Base-by-base conservation (phyloP, 345 rosid species). In the Laguncularia racemosa region DNA sequence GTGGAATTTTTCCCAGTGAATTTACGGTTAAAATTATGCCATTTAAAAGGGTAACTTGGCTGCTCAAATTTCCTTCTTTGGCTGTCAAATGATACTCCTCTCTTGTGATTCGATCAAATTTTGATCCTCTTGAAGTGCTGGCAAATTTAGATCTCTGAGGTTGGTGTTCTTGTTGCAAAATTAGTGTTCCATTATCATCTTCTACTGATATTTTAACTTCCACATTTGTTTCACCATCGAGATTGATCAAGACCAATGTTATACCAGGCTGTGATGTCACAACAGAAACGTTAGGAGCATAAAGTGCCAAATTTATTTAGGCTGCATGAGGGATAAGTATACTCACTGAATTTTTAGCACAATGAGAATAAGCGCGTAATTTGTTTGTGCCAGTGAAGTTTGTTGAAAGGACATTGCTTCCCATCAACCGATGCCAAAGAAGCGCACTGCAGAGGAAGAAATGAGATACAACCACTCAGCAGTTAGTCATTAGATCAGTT, bases 71-170 rank as follows among this genome's bases (percentile, higher is more conserved):
- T 18, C 73, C 74, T 50, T 71, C 69, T 44, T 73, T 59, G 5
- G 85, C 76, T 18, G 78, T 70, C 61, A 77, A 64, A 66, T 77
- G 85, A 62, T 81, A 81, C 58, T 81, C 82, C 21, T 75, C 77
- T 47, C 75, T 67, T 20, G 17, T 38, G 2, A 44, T 43, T 20
- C 3, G 58, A 26, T 53, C 63, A 8, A 18, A 19, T 51, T 44
- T 60, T 10, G 66, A 53, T 49, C 76, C 60, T 54, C 69, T 47
- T 13, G 69, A 57, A 57, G 69, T 61, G 55, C 55, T 63, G 7
- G 74, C 47, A 47, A 74, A 72, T 13, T 65, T 69, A 52, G 58
- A 40, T 50, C 67, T 58, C 12, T 50, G 65, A 50, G 14, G 57
- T 45, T 14, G 59, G 11, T 56, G 23, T 28, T 58, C 59, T 9